Conservation (phyloP, 2,329 filamentous ascomycete species). For the Xylaria sp. region DNA sequence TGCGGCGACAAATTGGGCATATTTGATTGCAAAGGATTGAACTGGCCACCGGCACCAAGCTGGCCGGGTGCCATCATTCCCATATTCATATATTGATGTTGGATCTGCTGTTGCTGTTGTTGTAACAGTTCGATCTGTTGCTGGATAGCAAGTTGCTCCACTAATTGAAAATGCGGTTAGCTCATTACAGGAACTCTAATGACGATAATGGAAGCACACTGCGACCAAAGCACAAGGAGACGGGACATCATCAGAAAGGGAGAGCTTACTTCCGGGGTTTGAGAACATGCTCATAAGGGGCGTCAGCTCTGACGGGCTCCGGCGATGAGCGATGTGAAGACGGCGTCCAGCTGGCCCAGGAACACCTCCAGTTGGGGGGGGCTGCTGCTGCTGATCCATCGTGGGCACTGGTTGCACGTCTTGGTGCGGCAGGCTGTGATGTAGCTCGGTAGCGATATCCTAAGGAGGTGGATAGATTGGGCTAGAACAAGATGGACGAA, state of each 20-base stretch:
- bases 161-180: slow-evolving; percentile 53
- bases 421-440: slow-evolving; percentile 50
- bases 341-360: slow-evolving; percentile 83
- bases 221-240: not conserved
- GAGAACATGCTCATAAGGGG: slow-evolving; percentile 93
- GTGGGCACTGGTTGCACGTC: slow-evolving; percentile 51
- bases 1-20: slow-evolving; percentile 81
- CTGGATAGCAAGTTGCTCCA: slow-evolving; percentile 97
- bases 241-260: not conserved
- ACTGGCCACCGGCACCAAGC: slow-evolving; percentile 72
- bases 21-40: slow-evolving; percentile 79
- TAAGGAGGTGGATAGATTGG: slow-evolving; percentile 27
- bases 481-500: slow-evolving; percentile 31
- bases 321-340: slow-evolving; percentile 95
- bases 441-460: slow-evolving; percentile 23
- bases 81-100: slow-evolving; percentile 98
- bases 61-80: slow-evolving; percentile 90
- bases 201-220: slow-evolving; percentile 24
- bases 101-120: slow-evolving; percentile 97
- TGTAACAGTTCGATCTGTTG: slow-evolving; percentile 97
- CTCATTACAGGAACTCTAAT: slow-evolving; percentile 1
- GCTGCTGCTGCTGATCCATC: slow-evolving; percentile 69
- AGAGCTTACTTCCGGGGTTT: slow-evolving; percentile 65
- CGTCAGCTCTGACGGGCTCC: slow-evolving; percentile 96
- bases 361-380: slow-evolving; percentile 59